Percentiles rank a stretch among this genome's conserved stretches.
These are phyloP conservation scores for Cupressus sempervirens DNA, from an alignment of 75 land plant species.

Conservation along the genomic window DNA sequence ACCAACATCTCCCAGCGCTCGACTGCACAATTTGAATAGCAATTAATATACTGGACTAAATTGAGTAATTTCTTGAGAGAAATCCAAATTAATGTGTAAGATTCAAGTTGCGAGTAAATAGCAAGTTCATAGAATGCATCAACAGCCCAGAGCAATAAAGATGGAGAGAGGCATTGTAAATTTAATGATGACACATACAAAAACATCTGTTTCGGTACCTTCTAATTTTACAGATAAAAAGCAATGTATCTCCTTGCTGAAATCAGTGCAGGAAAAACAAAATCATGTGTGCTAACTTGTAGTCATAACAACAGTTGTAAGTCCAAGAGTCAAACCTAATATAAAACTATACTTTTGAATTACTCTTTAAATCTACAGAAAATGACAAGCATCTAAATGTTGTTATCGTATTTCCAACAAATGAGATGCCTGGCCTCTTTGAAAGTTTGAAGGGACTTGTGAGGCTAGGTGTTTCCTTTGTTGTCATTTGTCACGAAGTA, in stretches of 20 bases:
- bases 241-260: background rate
- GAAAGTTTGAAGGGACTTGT: background rate
- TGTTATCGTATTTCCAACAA: background rate
- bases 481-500: background rate
- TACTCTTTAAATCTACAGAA: background rate
- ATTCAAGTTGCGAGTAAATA: background rate
- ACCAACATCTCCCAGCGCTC: conserved; percentile 62
- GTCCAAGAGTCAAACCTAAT: background rate
- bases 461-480: background rate
- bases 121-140: background rate
- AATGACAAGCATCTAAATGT: background rate
- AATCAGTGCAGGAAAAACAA: background rate
- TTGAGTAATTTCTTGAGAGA: background rate
- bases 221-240: background rate
- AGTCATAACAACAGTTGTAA: background rate
- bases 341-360: background rate
- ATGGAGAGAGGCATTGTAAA: background rate
- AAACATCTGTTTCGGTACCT: background rate
- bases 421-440: background rate
- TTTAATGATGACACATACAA: background rate
- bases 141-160: background rate
- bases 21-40: conserved; percentile 48
- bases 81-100: background rate
- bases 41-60: background rate
- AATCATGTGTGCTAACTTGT: background rate